phyloP scores from a whole-genome alignment of 768 basidiomycete species.

The Lentinula aciculospora region DNA sequence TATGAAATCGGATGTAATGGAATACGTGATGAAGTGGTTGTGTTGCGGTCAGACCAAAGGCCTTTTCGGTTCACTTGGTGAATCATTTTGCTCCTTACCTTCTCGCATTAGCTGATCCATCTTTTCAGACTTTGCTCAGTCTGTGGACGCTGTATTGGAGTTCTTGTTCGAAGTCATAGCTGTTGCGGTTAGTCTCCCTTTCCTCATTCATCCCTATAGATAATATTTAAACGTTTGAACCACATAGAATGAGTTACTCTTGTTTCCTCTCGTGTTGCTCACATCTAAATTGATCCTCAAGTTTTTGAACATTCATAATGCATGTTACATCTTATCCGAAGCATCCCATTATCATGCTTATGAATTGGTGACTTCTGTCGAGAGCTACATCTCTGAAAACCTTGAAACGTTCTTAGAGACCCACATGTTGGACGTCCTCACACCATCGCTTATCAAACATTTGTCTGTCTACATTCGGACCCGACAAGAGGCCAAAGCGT shows the following conservation, averaged over 20 bases:
- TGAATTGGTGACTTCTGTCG: constrained; percentile 62
- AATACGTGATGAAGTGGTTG: constrained; percentile 68
- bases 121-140: constrained; percentile 51
- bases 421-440: constrained; percentile 73
- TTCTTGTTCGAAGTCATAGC: constrained; percentile 86
- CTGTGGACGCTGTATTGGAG: constrained; percentile 72
- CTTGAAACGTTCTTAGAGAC: constrained; percentile 84
- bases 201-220: background rate
- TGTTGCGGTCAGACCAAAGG: constrained; percentile 66
- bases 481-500: constrained; percentile 62
- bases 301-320: constrained; percentile 68
- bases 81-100: constrained; percentile 15
- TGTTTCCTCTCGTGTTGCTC: constrained; percentile 79
- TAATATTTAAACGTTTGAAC: constrained; percentile 5
- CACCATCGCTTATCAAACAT: constrained; percentile 56
- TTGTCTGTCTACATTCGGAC: constrained; percentile 52
- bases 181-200: constrained; percentile 56
- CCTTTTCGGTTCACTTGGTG: constrained; percentile 70
- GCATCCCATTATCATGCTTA: constrained; percentile 73
- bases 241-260: constrained; percentile 74
- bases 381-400: constrained; percentile 77
- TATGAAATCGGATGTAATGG: constrained; percentile 67
- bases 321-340: constrained; percentile 73
- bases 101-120: constrained; percentile 1
- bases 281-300: constrained; percentile 75